phyloP scores from a whole-genome alignment of 1,284 basidiomycete genomes.

The Ustilago cynodontis region DNA sequence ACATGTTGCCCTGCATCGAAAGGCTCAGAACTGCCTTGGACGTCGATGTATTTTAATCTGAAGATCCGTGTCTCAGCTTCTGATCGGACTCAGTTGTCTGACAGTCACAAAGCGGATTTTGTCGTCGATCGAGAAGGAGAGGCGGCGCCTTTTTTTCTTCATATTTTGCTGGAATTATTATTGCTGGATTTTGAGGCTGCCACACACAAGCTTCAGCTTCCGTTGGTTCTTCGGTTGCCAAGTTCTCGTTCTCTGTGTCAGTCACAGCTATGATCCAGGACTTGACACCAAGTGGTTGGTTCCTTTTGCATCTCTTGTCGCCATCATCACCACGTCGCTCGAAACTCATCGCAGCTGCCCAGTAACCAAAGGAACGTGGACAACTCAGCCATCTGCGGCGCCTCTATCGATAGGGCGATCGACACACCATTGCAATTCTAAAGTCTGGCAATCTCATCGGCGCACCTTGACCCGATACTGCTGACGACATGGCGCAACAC shows the following conservation, averaged over 20 bases:
- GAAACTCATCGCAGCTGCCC: neutral
- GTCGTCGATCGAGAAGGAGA: slow-evolving; percentile 8
- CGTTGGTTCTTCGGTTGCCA: too few species aligned
- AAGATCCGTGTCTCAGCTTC: neutral
- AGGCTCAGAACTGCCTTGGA: too few species aligned
- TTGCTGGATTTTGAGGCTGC: neutral
- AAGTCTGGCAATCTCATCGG: too few species aligned
- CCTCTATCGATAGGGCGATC: neutral
- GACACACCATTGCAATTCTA: too few species aligned
- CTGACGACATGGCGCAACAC: neutral
- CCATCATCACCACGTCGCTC: neutral
- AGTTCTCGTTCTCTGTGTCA: too few species aligned
- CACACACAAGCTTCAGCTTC: neutral
- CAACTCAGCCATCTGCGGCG: neutral
- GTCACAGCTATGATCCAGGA: too few species aligned
- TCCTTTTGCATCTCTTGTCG: too few species aligned
- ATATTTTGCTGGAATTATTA: neutral
- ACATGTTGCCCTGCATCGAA: neutral
- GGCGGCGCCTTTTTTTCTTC: neutral
- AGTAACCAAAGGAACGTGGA: too few species aligned
- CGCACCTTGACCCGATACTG: too few species aligned
- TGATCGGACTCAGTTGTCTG: slow-evolving; percentile 3
- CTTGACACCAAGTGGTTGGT: too few species aligned
- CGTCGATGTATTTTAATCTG: neutral
- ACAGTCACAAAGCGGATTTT: neutral